Evolutionary conservation across 2,329 filamentous ascomycete species (phyloP).

Genomic region (Phyllosticta citriasiana): DNA sequence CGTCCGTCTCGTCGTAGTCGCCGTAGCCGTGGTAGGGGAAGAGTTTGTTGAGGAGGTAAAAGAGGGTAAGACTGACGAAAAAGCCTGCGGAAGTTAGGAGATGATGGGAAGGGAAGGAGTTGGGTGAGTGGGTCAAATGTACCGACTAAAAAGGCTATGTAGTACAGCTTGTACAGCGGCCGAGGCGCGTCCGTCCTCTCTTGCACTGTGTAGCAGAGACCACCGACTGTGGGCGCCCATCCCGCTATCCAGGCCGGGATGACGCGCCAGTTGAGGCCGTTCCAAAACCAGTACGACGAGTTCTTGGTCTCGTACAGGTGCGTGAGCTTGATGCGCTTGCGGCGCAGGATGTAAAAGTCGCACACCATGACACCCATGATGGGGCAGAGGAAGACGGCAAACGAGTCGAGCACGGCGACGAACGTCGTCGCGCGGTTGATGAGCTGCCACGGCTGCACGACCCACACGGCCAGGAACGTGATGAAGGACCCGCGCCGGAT

Average conservation of each 20-base stretch:
- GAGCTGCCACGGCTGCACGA: slow-evolving; percentile 29
- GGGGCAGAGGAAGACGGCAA: slow-evolving; percentile 32
- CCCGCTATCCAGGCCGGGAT: slow-evolving; percentile 35
- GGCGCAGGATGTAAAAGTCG: slow-evolving; percentile 29
- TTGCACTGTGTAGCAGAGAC: slow-evolving; percentile 29
- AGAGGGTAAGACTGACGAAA: slow-evolving; percentile 26
- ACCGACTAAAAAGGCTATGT: slow-evolving; percentile 39
- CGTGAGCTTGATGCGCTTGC: slow-evolving; percentile 24
- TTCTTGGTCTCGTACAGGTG: slow-evolving; percentile 27
- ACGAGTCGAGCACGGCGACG: slow-evolving; percentile 31
- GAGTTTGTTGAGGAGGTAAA: slow-evolving; percentile 27
- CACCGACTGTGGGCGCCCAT: slow-evolving; percentile 35
- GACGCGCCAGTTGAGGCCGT: slow-evolving; percentile 36
- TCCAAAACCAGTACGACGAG: slow-evolving; percentile 35
- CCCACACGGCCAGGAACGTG: slow-evolving; percentile 25
- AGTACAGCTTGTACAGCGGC: slow-evolving; percentile 36
- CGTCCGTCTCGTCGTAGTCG: slow-evolving; percentile 34
- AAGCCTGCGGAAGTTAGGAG: slow-evolving; percentile 22
- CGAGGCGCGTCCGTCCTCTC: slow-evolving; percentile 23
- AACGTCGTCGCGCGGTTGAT: slow-evolving; percentile 28
- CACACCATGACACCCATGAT: slow-evolving; percentile 29
- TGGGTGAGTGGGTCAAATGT: slow-evolving; percentile 3
- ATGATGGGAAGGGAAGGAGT: slow-evolving; percentile 11
- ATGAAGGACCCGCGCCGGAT: slow-evolving; percentile 27
- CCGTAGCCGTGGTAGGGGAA: slow-evolving; percentile 33